Conservation (phyloP, 345 rosid species). For the Microthlaspi erraticum region DNA sequence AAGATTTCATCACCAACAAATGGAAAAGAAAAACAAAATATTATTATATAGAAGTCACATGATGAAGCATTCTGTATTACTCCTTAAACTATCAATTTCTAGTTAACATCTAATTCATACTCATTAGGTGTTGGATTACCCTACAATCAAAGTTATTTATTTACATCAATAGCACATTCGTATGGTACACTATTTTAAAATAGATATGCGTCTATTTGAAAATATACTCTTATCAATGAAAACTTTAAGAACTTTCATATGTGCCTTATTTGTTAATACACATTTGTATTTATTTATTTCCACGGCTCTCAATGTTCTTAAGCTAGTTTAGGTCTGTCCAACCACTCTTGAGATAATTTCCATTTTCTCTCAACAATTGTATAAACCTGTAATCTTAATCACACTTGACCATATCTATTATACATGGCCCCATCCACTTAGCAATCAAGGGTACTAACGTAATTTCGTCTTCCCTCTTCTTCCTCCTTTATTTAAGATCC, state of each 20-base stretch:
- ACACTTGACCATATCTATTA: slow-evolving; percentile 27
- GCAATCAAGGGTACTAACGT: slow-evolving; percentile 51
- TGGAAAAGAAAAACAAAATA: background rate
- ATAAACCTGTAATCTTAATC: slow-evolving; percentile 9
- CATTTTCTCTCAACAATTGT: background rate
- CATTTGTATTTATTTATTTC: slow-evolving; percentile 7
- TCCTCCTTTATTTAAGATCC: slow-evolving; percentile 34
- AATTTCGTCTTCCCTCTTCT: background rate
- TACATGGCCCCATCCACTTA: slow-evolving; percentile 36
- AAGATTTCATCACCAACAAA: slow-evolving; percentile 44
- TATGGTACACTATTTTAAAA: background rate
- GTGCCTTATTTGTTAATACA: slow-evolving; percentile 8
- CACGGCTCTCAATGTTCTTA: slow-evolving; percentile 5
- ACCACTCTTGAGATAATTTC: slow-evolving; percentile 23
- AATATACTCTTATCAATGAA: background rate
- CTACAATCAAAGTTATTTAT: slow-evolving; percentile 48
- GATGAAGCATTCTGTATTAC: slow-evolving; percentile 43
- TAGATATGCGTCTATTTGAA: background rate
- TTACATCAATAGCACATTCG: background rate
- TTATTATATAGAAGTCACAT: background rate
- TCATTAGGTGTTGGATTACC: slow-evolving; percentile 48
- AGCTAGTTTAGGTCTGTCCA: slow-evolving; percentile 22
- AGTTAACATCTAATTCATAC: slow-evolving; percentile 35
- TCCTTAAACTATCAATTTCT: slow-evolving; percentile 44
- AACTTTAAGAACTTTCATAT: background rate